Conservation (phyloP, 2,329 filamentous ascomycete species). For the Penicillium freii region DNA sequence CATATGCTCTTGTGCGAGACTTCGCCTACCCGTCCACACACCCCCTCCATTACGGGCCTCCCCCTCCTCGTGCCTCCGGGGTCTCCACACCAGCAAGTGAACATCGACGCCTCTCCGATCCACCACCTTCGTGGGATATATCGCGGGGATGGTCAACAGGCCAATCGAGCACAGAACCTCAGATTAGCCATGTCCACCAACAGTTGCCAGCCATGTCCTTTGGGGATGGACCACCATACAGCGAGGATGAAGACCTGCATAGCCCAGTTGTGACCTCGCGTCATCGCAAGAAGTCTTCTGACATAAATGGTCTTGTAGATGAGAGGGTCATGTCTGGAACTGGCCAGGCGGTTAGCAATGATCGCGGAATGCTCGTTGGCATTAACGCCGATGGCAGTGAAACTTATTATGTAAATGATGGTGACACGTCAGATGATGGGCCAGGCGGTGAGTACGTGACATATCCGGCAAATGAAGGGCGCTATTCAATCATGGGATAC, state of each 20-base stretch:
- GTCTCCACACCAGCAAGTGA: conserved; percentile 84
- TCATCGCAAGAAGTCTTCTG: conserved; percentile 74
- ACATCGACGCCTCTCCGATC: conserved; percentile 75
- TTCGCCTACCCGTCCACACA: conserved; percentile 85
- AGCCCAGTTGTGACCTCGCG: conserved; percentile 81
- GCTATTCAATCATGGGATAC: conserved; percentile 51
- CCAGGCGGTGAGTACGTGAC: conserved; percentile 78
- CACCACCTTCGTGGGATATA: conserved; percentile 69
- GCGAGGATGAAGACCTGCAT: conserved; percentile 91
- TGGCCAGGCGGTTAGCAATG: conserved; percentile 50
- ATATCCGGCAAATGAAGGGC: conserved; percentile 65
- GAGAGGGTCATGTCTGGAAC: conserved; percentile 14
- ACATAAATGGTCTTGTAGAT: conserved; percentile 43
- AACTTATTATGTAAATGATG: conserved; percentile 70
- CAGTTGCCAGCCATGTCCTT: conserved; percentile 81
- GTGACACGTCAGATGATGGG: conserved; percentile 60
- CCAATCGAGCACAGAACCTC: conserved; percentile 48
- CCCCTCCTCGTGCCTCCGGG: conserved; percentile 68
- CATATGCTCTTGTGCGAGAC: conserved; percentile 89
- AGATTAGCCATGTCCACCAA: conserved; percentile 56
- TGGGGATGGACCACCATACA: conserved; percentile 86
- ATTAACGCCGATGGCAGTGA: conserved; percentile 69
- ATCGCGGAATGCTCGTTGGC: conserved; percentile 65
- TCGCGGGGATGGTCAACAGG: conserved; percentile 59
- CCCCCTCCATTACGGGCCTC: conserved; percentile 91